Evolutionary conservation across 768 basidiomycete species (phyloP), one percentile per base, ranked within the genome.

Genomic region (Suillus subaureus): DNA sequence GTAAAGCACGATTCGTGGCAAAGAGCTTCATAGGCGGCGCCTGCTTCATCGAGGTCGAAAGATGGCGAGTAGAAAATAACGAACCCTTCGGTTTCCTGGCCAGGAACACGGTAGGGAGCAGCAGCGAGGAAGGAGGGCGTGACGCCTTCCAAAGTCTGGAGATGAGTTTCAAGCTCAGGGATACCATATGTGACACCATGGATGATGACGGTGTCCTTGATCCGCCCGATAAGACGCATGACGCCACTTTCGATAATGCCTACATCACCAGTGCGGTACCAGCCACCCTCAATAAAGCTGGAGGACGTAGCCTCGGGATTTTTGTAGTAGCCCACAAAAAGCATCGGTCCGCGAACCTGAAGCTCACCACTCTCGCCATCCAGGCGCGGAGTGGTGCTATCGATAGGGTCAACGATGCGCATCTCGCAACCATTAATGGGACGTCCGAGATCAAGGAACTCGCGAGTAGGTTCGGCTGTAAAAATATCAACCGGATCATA

Each of bases 241-340:
- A 71, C 73, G 16, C 77, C 75, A 11, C 73, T 69, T 40, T 73
- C 66, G 11, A 84, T 69, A 37, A 76, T 70, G 5, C 81, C 85
- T 11, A 84, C 73, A 68, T 89, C 88, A 2, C 88, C 87, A 23
- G 87, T 87, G 67, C 81, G 82, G 73, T 85, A 84, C 87, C 87
- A 89, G 5, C 83, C 79, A 31, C 82, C 84, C 9, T 73, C 67
- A 0, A 80, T 77, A 67, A 89, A 84, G 37, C 82, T 79, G 43
- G 81, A 78, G 8, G 66, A 64, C 6, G 86, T 88, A 0, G 85
- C 84, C 62, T 79, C 70, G 16, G 72, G 67, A 70, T 87, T 86
- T 69, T 78, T 80, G 75, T 79, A 81, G 68, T 88, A 87, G 23
- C 82, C 79, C 23, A 71, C 71, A 65, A 79, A 79, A 3, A 82